Conservation (phyloP, 805 yeast genomes). For the Barnettozyma pratensis region DNA sequence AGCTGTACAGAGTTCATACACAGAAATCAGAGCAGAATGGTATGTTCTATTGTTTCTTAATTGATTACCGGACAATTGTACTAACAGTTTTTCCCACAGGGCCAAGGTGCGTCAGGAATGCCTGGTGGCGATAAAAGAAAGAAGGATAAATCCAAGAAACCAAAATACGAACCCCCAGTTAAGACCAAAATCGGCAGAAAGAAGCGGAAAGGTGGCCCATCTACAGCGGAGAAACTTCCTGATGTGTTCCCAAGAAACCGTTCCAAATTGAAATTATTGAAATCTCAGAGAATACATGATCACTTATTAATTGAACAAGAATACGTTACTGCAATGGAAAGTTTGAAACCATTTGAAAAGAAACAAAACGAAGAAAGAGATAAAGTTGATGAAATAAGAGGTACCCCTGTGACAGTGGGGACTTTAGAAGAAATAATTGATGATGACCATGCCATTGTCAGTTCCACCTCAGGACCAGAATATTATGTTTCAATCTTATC, state of each 20-base stretch:
- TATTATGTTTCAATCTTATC: constrained; percentile 94
- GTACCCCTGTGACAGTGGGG: constrained; percentile 94
- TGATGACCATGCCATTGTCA: constrained; percentile 98
- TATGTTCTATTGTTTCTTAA: background rate
- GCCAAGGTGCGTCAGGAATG: constrained; percentile 52
- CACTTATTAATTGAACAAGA: constrained; percentile 93
- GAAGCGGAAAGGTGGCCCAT: constrained; percentile 86
- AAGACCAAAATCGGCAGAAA: constrained; percentile 90
- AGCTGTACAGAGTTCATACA: no score
- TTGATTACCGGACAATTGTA: background rate
- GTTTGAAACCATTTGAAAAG: constrained; percentile 92
- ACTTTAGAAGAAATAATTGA: constrained; percentile 95
- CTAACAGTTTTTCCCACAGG: constrained; percentile 27
- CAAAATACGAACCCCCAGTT: constrained; percentile 98
- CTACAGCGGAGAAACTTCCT: constrained; percentile 80
- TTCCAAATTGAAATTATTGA: constrained; percentile 83
- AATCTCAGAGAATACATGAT: constrained; percentile 95
- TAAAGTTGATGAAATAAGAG: constrained; percentile 92
- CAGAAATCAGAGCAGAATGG: background rate
- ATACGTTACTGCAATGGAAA: constrained; percentile 91
- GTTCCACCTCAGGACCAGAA: constrained; percentile 94
- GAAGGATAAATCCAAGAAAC: constrained; percentile 76
- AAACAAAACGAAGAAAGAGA: constrained; percentile 95
- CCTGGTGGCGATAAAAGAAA: constrained; percentile 45
- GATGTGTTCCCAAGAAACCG: constrained; percentile 87